These are phyloP conservation scores for Casuarina glauca DNA, from an alignment of 306 rosid genomes.

Conservation along the genomic window DNA sequence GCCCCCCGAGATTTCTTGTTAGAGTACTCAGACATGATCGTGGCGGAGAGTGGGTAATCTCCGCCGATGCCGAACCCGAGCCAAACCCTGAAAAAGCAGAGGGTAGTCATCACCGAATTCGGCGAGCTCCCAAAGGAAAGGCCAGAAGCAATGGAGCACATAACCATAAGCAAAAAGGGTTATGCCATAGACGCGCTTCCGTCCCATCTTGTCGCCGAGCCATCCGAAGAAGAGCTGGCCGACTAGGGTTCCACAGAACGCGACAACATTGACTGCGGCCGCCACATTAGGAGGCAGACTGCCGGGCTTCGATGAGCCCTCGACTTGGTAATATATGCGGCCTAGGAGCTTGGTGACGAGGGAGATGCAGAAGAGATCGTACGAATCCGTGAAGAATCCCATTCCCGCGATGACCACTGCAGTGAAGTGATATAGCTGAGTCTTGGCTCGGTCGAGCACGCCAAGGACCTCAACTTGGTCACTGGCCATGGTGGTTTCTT, in stretches of 20 bases:
- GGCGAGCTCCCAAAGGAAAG: not conserved
- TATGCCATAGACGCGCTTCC: not conserved
- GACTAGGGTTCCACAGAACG: not conserved
- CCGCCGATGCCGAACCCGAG: too few species aligned
- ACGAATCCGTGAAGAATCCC: not conserved
- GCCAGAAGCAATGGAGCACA: not conserved
- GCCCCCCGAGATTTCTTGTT: too few species aligned
- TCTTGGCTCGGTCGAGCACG: not conserved
- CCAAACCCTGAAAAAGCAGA: not conserved
- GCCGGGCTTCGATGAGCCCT: not conserved
- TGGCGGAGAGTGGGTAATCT: too few species aligned
- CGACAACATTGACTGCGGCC: not conserved
- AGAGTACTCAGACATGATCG: too few species aligned
- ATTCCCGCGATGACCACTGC: not conserved
- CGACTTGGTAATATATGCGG: too few species aligned
- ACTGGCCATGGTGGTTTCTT: not conserved
- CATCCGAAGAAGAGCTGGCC: too few species aligned
- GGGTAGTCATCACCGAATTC: not conserved
- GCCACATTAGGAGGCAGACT: constrained; percentile 1
- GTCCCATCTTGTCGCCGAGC: not conserved
- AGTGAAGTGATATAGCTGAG: not conserved
- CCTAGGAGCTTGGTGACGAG: too few species aligned
- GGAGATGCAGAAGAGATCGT: too few species aligned
- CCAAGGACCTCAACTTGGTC: not conserved
- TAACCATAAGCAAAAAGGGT: not conserved